A percentile compares a stretch with the other conserved stretches of the same genome.
Evolutionary conservation across 768 basidiomycete genomes (phyloP).

Genomic region (Dentipellis sp.): DNA sequence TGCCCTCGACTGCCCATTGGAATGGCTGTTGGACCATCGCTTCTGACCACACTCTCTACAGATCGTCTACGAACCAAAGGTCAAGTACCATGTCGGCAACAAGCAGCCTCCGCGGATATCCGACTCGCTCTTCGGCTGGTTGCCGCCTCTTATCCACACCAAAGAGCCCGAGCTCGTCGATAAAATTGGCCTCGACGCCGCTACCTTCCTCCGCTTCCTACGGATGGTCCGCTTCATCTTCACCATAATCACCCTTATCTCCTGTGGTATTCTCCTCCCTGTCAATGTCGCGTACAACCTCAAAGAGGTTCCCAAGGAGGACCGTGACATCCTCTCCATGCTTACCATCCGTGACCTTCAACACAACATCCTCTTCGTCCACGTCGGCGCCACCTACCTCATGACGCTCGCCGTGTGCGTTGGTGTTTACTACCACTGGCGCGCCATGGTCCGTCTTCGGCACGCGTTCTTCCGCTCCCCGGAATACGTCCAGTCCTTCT

Average conservation of each 20-base stretch:
- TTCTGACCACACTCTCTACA: conserved; percentile 18
- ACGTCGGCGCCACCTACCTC: conserved; percentile 76
- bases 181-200: conserved; percentile 88
- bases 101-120: conserved; percentile 77
- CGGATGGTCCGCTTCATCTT: conserved; percentile 77
- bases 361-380: conserved; percentile 69
- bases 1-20: too few relatives aligned
- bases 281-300: conserved; percentile 84
- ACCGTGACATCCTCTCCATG: conserved; percentile 61
- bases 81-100: conserved; percentile 77
- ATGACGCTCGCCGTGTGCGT: conserved; percentile 68
- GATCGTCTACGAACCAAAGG: conserved; percentile 90
- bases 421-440: conserved; percentile 71
- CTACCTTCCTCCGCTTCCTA: conserved; percentile 85
- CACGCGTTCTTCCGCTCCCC: conserved; percentile 84
- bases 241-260: conserved; percentile 47
- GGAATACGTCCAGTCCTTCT: conserved; percentile 84
- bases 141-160: conserved; percentile 73
- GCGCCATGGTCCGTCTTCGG: conserved; percentile 68
- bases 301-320: conserved; percentile 38
- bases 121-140: conserved; percentile 81
- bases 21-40: too few relatives aligned
- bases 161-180: conserved; percentile 86
- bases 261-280: conserved; percentile 72
- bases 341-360: conserved; percentile 81